Evolutionary conservation across 2,329 filamentous ascomycete species (phyloP), one percentile per base, ranked within the genome.

Genomic region (Aspergillus brasiliensis): DNA sequence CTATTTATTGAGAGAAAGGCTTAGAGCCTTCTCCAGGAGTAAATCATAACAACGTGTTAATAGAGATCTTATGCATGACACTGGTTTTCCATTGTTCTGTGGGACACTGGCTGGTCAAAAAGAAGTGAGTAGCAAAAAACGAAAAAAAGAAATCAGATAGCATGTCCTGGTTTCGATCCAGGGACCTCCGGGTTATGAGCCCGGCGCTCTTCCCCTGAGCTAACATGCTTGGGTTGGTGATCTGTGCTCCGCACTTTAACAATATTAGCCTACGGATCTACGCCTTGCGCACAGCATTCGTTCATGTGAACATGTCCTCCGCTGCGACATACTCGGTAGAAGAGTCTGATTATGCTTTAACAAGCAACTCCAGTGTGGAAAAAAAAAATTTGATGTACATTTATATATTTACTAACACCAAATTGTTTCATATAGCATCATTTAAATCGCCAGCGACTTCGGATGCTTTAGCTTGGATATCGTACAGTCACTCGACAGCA

Each of bases 141-240:
- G 17, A 19, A 21, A 17, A 42, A 42, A 40, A 40, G 37, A 10
- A 10, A 21, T 44, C 31, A 34, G 11, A 10, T 67, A 68, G 60
- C 60, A 65, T 67, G 61, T 64, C 62, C 57, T 63, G 61, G 67
- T 68, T 69, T 69, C 69, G 69, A 72, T 74, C 72, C 65, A 69
- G 63, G 63, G 72, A 68, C 75, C 73, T 77, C 74, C 75, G 75
- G 76, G 76, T 78, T 78, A 78, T 78, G 76, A 78, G 76, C 76
- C 76, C 75, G 76, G 76, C 75, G 75, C 76, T 75, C 75, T 78
- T 76, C 76, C 76, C 67, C 76, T 78, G 75, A 76, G 72, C 72
- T 71, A 77, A 72, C 70, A 74, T 75, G 75, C 74, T 75, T 34
- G n/a, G 38, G 4, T 19, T 21, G n/a, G 6, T 34, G 31, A 13